phyloP scores from a whole-genome alignment of 1,139 yeast species.

The Diutina catenulata region DNA sequence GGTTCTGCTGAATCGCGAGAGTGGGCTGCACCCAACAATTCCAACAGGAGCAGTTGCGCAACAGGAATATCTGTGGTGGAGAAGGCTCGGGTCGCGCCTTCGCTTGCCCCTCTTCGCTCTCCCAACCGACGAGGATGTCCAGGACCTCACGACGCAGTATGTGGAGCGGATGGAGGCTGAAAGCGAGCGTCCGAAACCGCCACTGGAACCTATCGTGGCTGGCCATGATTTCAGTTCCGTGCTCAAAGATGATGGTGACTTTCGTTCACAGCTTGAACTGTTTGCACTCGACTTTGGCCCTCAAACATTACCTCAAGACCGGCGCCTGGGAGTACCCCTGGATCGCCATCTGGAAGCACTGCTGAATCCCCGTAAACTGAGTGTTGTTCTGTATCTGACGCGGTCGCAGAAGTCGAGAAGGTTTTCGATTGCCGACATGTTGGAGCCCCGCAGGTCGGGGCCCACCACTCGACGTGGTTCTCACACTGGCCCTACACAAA shows the following conservation, averaged over 20 bases:
- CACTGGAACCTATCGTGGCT: constrained; percentile 7
- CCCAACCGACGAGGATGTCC: constrained; percentile 26
- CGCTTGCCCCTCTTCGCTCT: constrained; percentile 31
- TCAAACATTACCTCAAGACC: background rate
- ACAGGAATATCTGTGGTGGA: constrained; percentile 20
- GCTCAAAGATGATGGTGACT: constrained; percentile 20
- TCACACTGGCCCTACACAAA: background rate
- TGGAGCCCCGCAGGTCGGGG: background rate
- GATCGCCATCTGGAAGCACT: constrained; percentile 6
- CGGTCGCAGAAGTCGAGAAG: background rate
- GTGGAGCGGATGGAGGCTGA: constrained; percentile 14
- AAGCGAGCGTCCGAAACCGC: constrained; percentile 6
- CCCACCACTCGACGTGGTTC: background rate
- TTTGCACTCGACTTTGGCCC: constrained; percentile 17
- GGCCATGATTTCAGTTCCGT: constrained; percentile 29
- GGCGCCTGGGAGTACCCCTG: constrained; percentile 7
- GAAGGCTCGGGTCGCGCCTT: constrained; percentile 22
- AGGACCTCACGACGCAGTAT: constrained; percentile 20
- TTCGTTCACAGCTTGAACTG: constrained; percentile 20
- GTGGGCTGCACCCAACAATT: constrained; percentile 13
- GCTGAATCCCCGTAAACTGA: constrained; percentile 6
- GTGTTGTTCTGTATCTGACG: background rate
- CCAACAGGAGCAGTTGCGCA: constrained; percentile 16
- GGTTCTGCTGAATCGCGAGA: constrained; percentile 10
- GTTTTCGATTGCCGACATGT: constrained; percentile 12